Evolutionary conservation across 164 flowering plant species (phyloP).

Genomic region (Sedum album): DNA sequence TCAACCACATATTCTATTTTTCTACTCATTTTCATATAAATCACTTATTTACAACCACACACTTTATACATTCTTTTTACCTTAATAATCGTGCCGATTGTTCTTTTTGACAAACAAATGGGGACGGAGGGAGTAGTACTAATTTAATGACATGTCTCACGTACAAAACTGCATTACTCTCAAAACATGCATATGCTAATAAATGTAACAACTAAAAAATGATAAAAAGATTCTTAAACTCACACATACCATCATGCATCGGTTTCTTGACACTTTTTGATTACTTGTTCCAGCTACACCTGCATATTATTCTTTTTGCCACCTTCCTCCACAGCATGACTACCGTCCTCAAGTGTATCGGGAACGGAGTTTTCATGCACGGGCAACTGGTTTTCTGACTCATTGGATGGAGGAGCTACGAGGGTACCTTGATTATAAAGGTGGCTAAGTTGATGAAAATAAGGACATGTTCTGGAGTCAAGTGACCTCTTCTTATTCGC

Average conservation of each 20-base stretch:
- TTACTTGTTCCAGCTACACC: neutral
- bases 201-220: neutral
- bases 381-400: constrained; percentile 13
- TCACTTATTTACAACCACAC: too few relatives aligned
- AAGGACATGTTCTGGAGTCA: constrained; percentile 78
- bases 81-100: too few relatives aligned
- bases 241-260: neutral
- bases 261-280: neutral
- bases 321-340: constrained; percentile 18
- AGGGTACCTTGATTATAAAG: constrained; percentile 55
- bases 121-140: too few relatives aligned
- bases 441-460: constrained; percentile 54
- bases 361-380: constrained; percentile 13
- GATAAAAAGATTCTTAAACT: neutral
- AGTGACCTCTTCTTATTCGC: constrained; percentile 64
- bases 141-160: neutral
- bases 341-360: neutral
- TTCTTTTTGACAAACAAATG: too few relatives aligned
- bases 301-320: constrained; percentile 19
- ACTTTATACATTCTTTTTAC: too few relatives aligned
- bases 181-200: neutral
- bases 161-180: neutral
- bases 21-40: too few relatives aligned
- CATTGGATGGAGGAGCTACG: constrained; percentile 9
- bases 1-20: too few relatives aligned